Evolutionary conservation across 495 filamentous ascomycete genomes (phyloP).

Genomic region (Aspergillus biplanus): DNA sequence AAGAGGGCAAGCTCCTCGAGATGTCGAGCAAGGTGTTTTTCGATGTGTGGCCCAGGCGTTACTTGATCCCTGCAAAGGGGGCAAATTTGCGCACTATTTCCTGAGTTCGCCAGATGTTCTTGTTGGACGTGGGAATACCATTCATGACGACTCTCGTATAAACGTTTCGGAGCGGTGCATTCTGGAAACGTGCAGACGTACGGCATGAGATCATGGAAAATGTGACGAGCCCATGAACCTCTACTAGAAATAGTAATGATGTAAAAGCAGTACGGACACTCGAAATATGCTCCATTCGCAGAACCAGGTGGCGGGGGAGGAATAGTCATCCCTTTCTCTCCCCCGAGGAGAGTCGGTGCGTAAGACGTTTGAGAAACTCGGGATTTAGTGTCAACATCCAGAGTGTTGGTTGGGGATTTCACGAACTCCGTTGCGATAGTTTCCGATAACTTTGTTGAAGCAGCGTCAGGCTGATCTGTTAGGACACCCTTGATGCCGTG

Average conservation of each 20-base stretch:
- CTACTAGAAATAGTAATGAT: constrained; percentile 22
- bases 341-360: not conserved
- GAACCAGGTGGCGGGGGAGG: constrained; percentile 21
- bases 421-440: not conserved
- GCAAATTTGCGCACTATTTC: constrained; percentile 1
- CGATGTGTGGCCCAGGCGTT: not conserved
- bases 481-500: constrained; percentile 10
- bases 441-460: not conserved
- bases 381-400: not conserved
- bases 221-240: constrained; percentile 28
- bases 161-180: constrained; percentile 26
- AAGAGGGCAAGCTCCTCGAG: constrained; percentile 29
- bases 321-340: not conserved
- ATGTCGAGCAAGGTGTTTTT: constrained; percentile 27
- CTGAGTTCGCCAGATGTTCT: constrained; percentile 6
- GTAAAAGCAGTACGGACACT: constrained; percentile 35
- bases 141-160: constrained; percentile 29
- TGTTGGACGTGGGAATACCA: constrained; percentile 30
- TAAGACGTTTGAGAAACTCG: constrained; percentile 8
- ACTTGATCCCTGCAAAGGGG: constrained; percentile 14
- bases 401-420: not conserved
- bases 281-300: constrained; percentile 17
- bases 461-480: not conserved
- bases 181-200: constrained; percentile 28
- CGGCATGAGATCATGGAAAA: constrained; percentile 36